Base-by-base conservation (phyloP, 805 yeast genomes). In the Metschnikowia aberdeeniae region DNA sequence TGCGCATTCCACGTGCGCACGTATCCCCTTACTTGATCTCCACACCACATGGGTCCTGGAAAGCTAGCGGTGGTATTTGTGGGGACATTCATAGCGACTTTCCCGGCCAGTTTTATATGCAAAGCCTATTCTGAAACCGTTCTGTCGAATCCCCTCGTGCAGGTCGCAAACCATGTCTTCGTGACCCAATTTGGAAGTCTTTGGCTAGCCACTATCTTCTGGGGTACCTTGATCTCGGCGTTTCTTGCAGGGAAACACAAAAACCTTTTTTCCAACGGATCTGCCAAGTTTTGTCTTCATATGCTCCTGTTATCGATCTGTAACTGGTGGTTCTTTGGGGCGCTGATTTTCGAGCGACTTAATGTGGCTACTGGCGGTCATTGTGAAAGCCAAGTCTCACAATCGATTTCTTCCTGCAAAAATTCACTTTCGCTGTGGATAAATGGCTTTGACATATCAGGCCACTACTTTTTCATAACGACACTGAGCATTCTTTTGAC, bases 321-420 rank as follows among this genome's bases (percentile, higher is more conserved):
- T 30, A 50, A 54, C 30, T 50, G 49, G 19, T 68, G 73, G 73
- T 64, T 56, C 39, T 64, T 67, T 41, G 73, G 73, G 2, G 59
- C 62, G 1, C 62, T 58, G 50, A 40, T 68, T 4, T 61, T 64
- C 36, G 70, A 65, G 31, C 50, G 71, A 17, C 40, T 59, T 32
- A 54, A 53, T 29, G 36, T 43, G 27, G 50, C 47, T 9, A 46
- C 50, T 2, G 58, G 58, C 2, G 57, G 57, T 3, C 46, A 45
- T 10, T 53, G 57, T 30, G 47, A 29, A 3, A 5, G 14, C 2
- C 24, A 11, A 3, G 11, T 12, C 42, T 9, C 17, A 34, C 5
- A 30, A 11, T 36, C 46, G 3, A 41, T 52, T 38, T 28, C 41
- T 1, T 29, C 36, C 14, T 52, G 44, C 12, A 19, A 11, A 11